A percentile compares a stretch with the other conserved stretches of the same genome.
phyloP scores from a whole-genome alignment of 2,329 filamentous ascomycete genomes.

The Cladosporium sp. region DNA sequence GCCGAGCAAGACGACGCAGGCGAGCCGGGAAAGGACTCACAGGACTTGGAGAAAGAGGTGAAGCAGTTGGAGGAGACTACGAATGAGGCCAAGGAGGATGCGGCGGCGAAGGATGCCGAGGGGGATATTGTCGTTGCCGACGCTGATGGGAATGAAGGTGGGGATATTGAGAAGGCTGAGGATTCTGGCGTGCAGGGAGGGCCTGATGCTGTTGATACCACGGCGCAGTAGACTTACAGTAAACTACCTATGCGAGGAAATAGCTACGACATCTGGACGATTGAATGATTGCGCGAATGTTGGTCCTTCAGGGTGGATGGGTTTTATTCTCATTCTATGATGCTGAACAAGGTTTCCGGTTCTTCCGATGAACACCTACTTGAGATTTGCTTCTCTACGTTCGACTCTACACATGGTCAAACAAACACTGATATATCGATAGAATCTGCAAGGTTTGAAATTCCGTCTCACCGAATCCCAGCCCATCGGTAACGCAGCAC shows the following conservation, averaged over 20 bases:
- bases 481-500: no score
- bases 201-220: slow-evolving; percentile 10
- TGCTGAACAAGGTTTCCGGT: no score
- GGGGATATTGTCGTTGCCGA: slow-evolving; percentile 29
- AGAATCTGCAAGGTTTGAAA: no score
- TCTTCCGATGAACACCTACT: no score
- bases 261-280: slow-evolving; percentile 4
- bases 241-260: not conserved
- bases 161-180: not conserved
- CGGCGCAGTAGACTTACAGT: not conserved
- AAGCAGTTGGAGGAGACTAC: slow-evolving; percentile 11
- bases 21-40: slow-evolving; percentile 17
- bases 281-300: no score
- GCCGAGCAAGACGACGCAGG: slow-evolving; percentile 17
- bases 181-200: not conserved
- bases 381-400: no score
- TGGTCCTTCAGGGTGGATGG: no score
- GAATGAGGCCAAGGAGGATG: not conserved
- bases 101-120: slow-evolving; percentile 23
- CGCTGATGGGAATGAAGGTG: not conserved
- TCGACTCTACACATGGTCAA: no score
- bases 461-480: no score
- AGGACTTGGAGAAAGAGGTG: slow-evolving; percentile 18
- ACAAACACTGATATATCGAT: no score
- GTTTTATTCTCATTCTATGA: no score